A percentile compares a stretch with the other conserved stretches of the same genome.
phyloP scores from a whole-genome alignment of 225 moss, liverwort and hornwort species.

The Pseudoscleropodium purum region DNA sequence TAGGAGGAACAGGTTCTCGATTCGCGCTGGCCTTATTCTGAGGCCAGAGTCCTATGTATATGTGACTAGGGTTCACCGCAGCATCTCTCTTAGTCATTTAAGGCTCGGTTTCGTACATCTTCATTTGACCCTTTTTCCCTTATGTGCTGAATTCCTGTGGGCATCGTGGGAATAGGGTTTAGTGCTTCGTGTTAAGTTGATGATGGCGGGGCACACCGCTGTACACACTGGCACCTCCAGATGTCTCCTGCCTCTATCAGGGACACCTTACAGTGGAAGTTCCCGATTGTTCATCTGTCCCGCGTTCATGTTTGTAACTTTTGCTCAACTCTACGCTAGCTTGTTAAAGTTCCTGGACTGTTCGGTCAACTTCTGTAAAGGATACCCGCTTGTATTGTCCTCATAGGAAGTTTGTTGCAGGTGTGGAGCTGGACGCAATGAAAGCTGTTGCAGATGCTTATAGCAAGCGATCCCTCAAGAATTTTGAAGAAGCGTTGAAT shows the following conservation, averaged over 20 bases:
- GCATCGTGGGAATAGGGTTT: slow-evolving; percentile 3
- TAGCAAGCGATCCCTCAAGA: slow-evolving; percentile 77
- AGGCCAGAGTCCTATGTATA: neutral
- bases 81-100: neutral
- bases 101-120: neutral
- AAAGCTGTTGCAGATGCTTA: slow-evolving; percentile 93
- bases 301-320: neutral
- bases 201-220: neutral
- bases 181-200: neutral
- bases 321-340: neutral
- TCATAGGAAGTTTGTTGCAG: slow-evolving; percentile 10
- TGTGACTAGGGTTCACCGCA: neutral
- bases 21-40: neutral
- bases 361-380: neutral
- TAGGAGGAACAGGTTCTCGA: neutral
- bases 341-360: neutral
- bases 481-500: slow-evolving; percentile 84
- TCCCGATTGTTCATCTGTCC: neutral
- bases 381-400: neutral
- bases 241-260: neutral
- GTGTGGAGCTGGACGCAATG: slow-evolving; percentile 92
- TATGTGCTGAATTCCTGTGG: neutral
- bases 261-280: neutral
- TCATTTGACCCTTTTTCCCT: neutral
- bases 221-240: neutral